A percentile compares a stretch with the other conserved stretches of the same genome.
Evolutionary conservation across 2,329 filamentous ascomycete species (phyloP).

Genomic region (Penicillium sp.): DNA sequence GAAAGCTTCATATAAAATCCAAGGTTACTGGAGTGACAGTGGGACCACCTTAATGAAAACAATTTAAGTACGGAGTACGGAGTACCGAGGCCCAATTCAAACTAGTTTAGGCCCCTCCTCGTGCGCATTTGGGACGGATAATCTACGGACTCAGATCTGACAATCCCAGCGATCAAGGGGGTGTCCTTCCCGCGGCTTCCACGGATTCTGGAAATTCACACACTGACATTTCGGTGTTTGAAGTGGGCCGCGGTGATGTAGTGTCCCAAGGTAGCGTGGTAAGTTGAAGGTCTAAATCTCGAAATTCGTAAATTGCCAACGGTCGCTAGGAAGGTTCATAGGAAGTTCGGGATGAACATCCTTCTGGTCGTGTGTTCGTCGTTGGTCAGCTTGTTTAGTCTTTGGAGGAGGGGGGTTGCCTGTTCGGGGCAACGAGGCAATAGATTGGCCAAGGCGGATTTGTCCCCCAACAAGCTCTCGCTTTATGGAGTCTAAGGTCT

Average conservation of each 20-base stretch:
- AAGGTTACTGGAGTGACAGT: constrained; percentile 2
- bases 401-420: neutral
- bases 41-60: constrained; percentile 1
- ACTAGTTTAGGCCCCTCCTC: neutral
- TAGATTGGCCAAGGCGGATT: neutral
- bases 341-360: neutral
- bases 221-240: constrained; percentile 4
- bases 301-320: neutral
- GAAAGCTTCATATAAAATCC: neutral
- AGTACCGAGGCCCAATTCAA: neutral
- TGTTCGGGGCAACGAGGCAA: neutral
- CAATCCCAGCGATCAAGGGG: constrained; percentile 11
- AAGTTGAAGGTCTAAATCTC: neutral
- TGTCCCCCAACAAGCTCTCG: neutral
- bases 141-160: constrained; percentile 5
- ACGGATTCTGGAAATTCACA: constrained; percentile 5
- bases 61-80: neutral
- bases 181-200: constrained; percentile 1
- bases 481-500: neutral
- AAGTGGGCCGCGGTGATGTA: constrained; percentile 1
- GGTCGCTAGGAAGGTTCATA: neutral
- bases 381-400: neutral
- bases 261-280: neutral
- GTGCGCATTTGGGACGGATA: neutral
- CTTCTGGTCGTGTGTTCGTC: neutral